These are phyloP conservation scores for Nothopassalora personata DNA, from an alignment of 2,329 filamentous ascomycete species.

Conservation along the genomic window DNA sequence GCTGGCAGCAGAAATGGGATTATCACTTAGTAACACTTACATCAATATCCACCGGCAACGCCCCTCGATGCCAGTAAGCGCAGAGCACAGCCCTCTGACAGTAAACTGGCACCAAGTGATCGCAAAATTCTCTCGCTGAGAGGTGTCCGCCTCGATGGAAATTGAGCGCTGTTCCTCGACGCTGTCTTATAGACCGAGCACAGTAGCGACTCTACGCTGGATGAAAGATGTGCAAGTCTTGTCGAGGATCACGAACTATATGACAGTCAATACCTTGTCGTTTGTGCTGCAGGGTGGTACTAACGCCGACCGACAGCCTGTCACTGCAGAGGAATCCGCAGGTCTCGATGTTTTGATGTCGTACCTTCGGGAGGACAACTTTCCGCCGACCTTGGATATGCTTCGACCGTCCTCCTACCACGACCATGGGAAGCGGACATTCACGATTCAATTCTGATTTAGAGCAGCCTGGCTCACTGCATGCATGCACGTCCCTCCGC, in stretches of 20 bases:
- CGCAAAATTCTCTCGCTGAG: not conserved
- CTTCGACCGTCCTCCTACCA: not conserved
- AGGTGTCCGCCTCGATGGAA: not conserved
- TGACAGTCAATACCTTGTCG: not conserved
- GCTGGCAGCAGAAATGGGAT: not conserved
- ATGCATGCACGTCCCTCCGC: no score
- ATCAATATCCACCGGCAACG: not conserved
- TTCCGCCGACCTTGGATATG: not conserved
- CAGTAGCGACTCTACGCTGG: not conserved
- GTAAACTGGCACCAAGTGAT: not conserved
- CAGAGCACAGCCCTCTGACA: not conserved
- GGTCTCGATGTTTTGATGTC: not conserved
- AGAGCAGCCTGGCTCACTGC: no score
- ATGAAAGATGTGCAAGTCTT: not conserved
- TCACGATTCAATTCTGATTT: no score
- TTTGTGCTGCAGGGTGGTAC: not conserved
- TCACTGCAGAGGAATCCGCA: not conserved
- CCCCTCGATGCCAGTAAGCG: not conserved
- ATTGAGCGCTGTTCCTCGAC: not conserved
- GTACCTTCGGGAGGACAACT: not conserved
- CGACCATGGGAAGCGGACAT: no score
- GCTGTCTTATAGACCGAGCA: not conserved
- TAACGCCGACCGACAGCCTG: not conserved
- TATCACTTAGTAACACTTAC: not conserved
- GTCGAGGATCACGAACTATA: no score